phyloP scores from a whole-genome alignment of 805 yeast species.

The Wickerhamiella bombiphila region DNA sequence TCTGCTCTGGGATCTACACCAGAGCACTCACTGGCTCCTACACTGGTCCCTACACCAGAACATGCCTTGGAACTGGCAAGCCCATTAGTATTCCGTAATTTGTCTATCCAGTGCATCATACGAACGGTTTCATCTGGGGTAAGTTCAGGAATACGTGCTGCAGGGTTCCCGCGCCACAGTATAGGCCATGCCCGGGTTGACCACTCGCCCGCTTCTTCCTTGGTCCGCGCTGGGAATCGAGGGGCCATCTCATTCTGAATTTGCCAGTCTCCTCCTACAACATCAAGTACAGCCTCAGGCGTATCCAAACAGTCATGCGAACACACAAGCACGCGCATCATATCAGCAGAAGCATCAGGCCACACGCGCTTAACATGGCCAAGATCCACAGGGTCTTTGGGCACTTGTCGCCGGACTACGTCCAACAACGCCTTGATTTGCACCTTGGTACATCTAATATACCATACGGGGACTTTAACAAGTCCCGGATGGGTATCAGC shows the following conservation, averaged over 20 bases:
- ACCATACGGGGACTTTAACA: slow-evolving; percentile 14
- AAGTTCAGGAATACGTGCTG: slow-evolving; percentile 32
- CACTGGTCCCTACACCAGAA: too few relatives aligned
- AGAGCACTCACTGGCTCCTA: too few relatives aligned
- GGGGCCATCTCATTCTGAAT: slow-evolving; percentile 34
- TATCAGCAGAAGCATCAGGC: slow-evolving; percentile 7
- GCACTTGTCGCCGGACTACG: slow-evolving; percentile 19
- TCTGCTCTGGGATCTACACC: too few relatives aligned
- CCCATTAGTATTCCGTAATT: too few relatives aligned
- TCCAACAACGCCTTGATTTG: slow-evolving; percentile 10
- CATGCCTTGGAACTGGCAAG: too few relatives aligned
- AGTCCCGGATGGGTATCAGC: slow-evolving; percentile 15
- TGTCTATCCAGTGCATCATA: too few relatives aligned
- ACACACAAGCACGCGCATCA: slow-evolving; percentile 9
- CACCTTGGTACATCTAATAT: slow-evolving; percentile 9
- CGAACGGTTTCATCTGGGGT: slow-evolving; percentile 31
- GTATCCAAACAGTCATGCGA: slow-evolving; percentile 5
- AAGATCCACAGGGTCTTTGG: slow-evolving; percentile 22
- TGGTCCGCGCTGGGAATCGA: slow-evolving; percentile 47
- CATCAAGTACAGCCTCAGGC: slow-evolving; percentile 22
- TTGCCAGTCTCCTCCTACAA: slow-evolving; percentile 3
- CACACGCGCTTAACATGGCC: slow-evolving; percentile 26
- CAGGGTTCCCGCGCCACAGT: slow-evolving; percentile 85
- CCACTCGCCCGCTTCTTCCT: slow-evolving; percentile 56
- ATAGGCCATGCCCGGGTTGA: slow-evolving; percentile 64